These are phyloP conservation scores for Thelephora ganbajun DNA, from an alignment of 768 basidiomycete genomes.

Conservation along the genomic window DNA sequence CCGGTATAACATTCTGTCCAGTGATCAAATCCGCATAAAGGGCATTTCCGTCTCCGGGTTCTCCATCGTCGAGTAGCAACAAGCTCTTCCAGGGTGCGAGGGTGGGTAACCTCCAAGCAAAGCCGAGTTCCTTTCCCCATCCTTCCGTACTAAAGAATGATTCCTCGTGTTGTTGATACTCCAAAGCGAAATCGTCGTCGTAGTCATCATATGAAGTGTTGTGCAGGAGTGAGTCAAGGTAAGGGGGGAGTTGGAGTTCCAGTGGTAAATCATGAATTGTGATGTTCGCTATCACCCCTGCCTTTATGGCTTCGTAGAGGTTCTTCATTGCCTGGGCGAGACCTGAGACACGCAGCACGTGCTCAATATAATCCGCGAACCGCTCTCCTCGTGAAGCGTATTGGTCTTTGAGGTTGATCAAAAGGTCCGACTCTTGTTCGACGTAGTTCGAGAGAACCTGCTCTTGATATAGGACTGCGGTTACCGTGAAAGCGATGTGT, in stretches of 20 bases:
- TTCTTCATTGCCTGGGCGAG: slow-evolving; percentile 70
- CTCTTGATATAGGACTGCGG: slow-evolving; percentile 75
- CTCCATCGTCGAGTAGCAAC: slow-evolving; percentile 50
- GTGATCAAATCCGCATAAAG: slow-evolving; percentile 46
- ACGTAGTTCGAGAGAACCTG: slow-evolving; percentile 83
- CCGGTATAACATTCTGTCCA: slow-evolving; percentile 38
- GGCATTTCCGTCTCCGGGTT: slow-evolving; percentile 36
- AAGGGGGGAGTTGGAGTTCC: slow-evolving; percentile 78
- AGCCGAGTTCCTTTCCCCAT: slow-evolving; percentile 58
- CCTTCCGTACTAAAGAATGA: slow-evolving; percentile 21
- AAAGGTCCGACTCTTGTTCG: slow-evolving; percentile 59
- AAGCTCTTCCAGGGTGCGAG: slow-evolving; percentile 90
- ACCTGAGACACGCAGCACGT: slow-evolving; percentile 52
- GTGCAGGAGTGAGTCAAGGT: slow-evolving; percentile 59
- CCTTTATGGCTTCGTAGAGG: slow-evolving; percentile 68
- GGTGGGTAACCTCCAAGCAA: slow-evolving; percentile 60
- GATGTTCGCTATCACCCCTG: slow-evolving; percentile 62
- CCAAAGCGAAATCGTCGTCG: slow-evolving; percentile 35
- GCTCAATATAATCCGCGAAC: slow-evolving; percentile 38
- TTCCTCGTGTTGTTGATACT: slow-evolving; percentile 31
- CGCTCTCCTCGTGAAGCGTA: slow-evolving; percentile 50
- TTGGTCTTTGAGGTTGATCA: slow-evolving; percentile 59
- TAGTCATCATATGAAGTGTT: slow-evolving; percentile 35
- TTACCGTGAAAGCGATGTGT: slow-evolving; percentile 78
- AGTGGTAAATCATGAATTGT: slow-evolving; percentile 68